Evolutionary conservation across 2,329 filamentous ascomycete species (phyloP), one percentile per base, ranked within the genome.

Genomic region (Fusarium fracticaudum): DNA sequence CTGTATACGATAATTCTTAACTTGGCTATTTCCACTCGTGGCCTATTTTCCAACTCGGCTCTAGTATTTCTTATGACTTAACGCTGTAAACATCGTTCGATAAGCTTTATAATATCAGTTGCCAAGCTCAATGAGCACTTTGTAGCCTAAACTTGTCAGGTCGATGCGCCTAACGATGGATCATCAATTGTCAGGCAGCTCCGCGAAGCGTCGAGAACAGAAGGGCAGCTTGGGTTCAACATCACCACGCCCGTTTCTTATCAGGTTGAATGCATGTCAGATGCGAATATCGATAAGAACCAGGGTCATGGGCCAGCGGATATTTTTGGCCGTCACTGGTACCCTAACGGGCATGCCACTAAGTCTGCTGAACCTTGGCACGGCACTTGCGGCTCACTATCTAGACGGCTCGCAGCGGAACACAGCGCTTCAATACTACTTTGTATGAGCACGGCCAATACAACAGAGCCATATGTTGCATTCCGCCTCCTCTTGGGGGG

Each of bases 1-100:
- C 8, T 11, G 7, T 29, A 24, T 31, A 20, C 37, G 37, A 41
- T n/a, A 31, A 55, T 31, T 31, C 12, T 41, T 41, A 15, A 22
- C 26, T 5, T n/a, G 20, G 15, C 22, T 14, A 41, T 13, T 10
- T 35, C 6, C 31, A 3, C 17, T 22, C 18, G 7, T 3, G 12
- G 18, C 24, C 12, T 8, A 2, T 45, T 45, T 8, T 24, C 18
- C 11, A 12, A 26, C 11, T 20, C 11, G 5, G 5, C n/a, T 13
- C 24, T 45, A 5, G 11, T 26, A 13, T 20, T 20, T 45, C 18
- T 20, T 5, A 2, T 8, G 29, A 2, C 15, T 48, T 3, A n/a
- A 12, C 20, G 17, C 4, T 8, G 7, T n/a, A 17, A n/a, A 17
- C 3, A 31, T 3, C 10, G 9, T 12, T 12, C 10, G 4, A 3